Conservation (phyloP, 306 rosid genomes). For the Glycine soja region DNA sequence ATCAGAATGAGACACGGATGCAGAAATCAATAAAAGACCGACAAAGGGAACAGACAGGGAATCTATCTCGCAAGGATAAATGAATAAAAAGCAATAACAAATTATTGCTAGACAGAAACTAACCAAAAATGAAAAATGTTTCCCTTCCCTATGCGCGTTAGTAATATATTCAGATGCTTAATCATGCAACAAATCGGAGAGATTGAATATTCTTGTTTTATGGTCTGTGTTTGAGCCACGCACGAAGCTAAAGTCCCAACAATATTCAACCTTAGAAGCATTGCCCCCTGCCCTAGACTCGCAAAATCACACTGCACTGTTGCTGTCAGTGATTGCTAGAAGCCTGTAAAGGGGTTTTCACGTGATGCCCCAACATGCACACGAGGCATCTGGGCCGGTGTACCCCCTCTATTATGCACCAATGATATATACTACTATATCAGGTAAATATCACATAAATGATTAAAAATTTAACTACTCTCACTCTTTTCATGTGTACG, state of each 20-base stretch:
- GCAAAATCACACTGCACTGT: conserved; percentile 22
- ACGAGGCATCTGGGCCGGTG: conserved; percentile 43
- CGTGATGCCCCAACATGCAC: conserved; percentile 52
- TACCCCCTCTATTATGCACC: conserved; percentile 15
- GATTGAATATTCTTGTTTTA: conserved; percentile 7
- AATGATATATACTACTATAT: not conserved
- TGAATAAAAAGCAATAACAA: conserved; percentile 12
- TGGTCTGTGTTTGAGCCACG: conserved; percentile 38
- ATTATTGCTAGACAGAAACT: conserved; percentile 11
- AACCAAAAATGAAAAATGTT: conserved; percentile 14
- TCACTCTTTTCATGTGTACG: too few relatives aligned
- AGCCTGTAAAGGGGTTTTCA: conserved; percentile 28
- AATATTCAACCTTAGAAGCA: conserved; percentile 39
- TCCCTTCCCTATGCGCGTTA: conserved; percentile 48
- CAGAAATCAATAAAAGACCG: conserved; percentile 44
- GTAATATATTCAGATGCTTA: conserved; percentile 30
- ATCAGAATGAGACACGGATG: not conserved
- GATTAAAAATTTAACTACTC: too few relatives aligned
- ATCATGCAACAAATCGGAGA: not conserved
- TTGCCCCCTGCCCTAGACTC: conserved; percentile 42
- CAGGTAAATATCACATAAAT: too few relatives aligned
- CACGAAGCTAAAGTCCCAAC: conserved; percentile 25
- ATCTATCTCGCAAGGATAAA: conserved; percentile 35
- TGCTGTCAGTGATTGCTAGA: conserved; percentile 25
- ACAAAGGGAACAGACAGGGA: conserved; percentile 44